A percentile compares a stretch with the other conserved stretches of the same genome.
Conservation (phyloP, 2,329 filamentous ascomycete species). For the Diaporthe humulicola region DNA sequence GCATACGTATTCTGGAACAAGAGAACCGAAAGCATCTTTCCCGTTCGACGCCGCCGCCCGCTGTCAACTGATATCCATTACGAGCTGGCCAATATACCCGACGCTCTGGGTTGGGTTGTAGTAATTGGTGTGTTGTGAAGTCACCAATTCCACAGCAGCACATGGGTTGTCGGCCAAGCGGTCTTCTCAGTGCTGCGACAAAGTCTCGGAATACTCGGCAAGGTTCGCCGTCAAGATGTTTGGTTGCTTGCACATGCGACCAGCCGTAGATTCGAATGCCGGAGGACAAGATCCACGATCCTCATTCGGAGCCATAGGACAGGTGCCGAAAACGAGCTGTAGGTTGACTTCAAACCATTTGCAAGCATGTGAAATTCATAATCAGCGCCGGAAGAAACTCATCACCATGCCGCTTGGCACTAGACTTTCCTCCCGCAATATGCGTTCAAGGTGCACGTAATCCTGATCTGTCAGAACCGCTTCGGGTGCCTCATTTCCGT, state of each 20-base stretch:
- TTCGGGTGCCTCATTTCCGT: not conserved
- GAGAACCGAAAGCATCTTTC: not conserved
- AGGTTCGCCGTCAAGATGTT: not conserved
- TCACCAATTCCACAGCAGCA: not conserved
- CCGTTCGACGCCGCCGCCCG: not conserved
- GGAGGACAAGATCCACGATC: not conserved
- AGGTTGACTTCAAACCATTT: not conserved
- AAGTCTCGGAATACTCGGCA: not conserved
- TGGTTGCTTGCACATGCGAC: not conserved
- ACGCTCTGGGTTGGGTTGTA: conserved; percentile 1
- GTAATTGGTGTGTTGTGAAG: not conserved
- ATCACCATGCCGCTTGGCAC: not conserved
- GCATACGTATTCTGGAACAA: conserved; percentile 1
- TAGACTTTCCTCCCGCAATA: not conserved
- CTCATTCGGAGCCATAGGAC: too few species aligned
- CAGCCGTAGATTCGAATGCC: not conserved
- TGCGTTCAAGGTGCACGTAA: not conserved
- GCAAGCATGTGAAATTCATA: conserved; percentile 14
- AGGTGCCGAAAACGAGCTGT: not conserved
- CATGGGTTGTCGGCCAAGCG: not conserved
- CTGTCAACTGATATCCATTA: conserved; percentile 19
- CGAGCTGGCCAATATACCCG: not conserved
- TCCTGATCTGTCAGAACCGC: conserved; percentile 18
- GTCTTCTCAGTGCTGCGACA: not conserved
- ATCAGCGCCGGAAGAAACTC: not conserved